Percentiles rank a stretch among this genome's conserved stretches.
phyloP scores from a whole-genome alignment of 371 early-diverging fungal genomes.

The Lichtheimia ornata region DNA sequence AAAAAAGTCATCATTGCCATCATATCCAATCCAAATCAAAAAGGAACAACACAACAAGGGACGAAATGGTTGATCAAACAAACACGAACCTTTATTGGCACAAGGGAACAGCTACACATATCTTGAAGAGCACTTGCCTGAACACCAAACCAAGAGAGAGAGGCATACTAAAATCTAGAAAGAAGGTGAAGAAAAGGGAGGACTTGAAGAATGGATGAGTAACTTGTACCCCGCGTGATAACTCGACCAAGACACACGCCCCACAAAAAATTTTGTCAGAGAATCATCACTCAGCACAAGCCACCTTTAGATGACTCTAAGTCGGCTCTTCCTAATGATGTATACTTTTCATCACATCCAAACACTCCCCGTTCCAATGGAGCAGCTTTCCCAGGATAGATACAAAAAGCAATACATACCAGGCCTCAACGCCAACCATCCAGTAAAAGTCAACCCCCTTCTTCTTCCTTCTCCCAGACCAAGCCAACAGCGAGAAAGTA shows the following conservation, averaged over 20 bases:
- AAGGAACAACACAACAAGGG: slow-evolving; percentile 3
- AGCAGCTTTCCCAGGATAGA: slow-evolving; percentile 16
- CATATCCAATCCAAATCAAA: neutral
- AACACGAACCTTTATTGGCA: slow-evolving; percentile 8
- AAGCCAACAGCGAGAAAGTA: neutral
- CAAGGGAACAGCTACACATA: neutral
- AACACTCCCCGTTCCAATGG: neutral
- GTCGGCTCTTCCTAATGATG: slow-evolving; percentile 28
- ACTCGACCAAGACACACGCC: neutral
- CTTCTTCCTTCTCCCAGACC: no score
- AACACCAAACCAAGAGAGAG: neutral
- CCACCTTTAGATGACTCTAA: slow-evolving; percentile 20
- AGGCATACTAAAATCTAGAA: neutral
- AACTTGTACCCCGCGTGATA: no score
- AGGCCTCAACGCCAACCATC: neutral
- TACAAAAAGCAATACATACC: slow-evolving; percentile 24
- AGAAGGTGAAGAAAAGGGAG: neutral
- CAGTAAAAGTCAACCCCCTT: no score
- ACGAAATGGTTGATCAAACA: neutral
- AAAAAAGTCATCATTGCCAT: slow-evolving; percentile 16
- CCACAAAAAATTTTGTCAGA: neutral
- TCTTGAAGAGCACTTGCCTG: neutral
- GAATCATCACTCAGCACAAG: slow-evolving; percentile 18
- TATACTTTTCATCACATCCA: slow-evolving; percentile 22
- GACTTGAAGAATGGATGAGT: no score